Base-by-base conservation (phyloP, 352 stramenopile genomes). In the Peronosclerospora sorghi region DNA sequence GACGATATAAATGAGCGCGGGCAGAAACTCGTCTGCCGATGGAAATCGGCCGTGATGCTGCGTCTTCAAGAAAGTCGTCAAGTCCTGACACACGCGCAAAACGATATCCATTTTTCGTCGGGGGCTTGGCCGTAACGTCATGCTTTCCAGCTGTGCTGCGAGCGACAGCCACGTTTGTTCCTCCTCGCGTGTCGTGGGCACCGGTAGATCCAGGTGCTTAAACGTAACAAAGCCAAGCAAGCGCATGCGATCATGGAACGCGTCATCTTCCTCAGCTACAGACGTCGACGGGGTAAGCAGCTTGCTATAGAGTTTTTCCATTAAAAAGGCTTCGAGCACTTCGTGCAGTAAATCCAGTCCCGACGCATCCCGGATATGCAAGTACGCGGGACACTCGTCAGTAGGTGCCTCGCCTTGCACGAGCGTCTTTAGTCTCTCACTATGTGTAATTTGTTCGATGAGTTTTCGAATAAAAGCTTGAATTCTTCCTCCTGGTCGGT, bases 21-120 rank as follows among this genome's bases (percentile, higher is more conserved):
- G 88, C 35, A 97, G 54, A 42, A 97, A 91, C 14, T 97, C 87
- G 44, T 97, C 88, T 12, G 88, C 88, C 0, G 86, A 93, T 10
- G 84, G 84, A 29, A 89, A 77, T 7, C 42, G 50, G 8, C 62
- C 68, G 10, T 55, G 47, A 17, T 66, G 56, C 32, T 75, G 58
- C 34, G 51, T 38, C 20, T 65, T 63, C 4, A 95, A 48, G 17
- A 95, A 58, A 15, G 54, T 72, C 15, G 74, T 91, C 14, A 95
- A 49, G 5, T 73, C 60, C 26, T 84, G 64, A 46, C 79, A 93
- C 0, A 90, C 68, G 8, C 72, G 62, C 14, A 92, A 39, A 2
- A 96, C 57, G 26, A 59, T 73, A 40, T 89, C 72, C 62, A 95
- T 81, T 49, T 95, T 93, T n/a, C 88, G 75, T 10, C 76, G 59